A percentile compares a stretch with the other conserved stretches of the same genome.
Evolutionary conservation across 257 asterid genomes (phyloP).

Genomic region (Solanum verrucosum): DNA sequence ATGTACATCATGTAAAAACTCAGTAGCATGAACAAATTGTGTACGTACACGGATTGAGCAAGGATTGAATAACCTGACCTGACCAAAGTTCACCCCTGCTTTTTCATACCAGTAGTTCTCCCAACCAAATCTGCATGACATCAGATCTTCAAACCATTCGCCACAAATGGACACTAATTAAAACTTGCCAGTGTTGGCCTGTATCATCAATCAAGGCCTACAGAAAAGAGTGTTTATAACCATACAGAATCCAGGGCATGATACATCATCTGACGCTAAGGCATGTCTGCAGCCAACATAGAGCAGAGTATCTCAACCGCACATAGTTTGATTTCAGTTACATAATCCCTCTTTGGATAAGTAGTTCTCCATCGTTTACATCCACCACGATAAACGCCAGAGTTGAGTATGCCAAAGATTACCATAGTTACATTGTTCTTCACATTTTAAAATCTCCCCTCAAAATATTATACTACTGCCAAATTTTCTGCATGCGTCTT

Average conservation of each 20-base stretch:
- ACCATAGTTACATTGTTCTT: background rate
- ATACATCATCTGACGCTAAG: background rate
- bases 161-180: background rate
- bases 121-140: background rate
- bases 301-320: too few relatives aligned
- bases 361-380: background rate
- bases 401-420: background rate
- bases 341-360: background rate
- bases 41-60: background rate
- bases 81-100: background rate
- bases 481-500: background rate
- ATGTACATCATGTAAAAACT: background rate
- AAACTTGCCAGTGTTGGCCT: background rate
- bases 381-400: background rate
- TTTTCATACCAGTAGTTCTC: background rate
- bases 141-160: too few relatives aligned
- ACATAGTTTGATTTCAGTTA: background rate
- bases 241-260: background rate
- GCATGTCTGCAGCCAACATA: background rate
- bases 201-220: background rate
- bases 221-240: background rate
- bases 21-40: background rate
- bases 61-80: background rate
- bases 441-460: background rate
- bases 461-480: background rate